Conservation (phyloP, 305 asterid genomes). For the Petunia hybrid region DNA sequence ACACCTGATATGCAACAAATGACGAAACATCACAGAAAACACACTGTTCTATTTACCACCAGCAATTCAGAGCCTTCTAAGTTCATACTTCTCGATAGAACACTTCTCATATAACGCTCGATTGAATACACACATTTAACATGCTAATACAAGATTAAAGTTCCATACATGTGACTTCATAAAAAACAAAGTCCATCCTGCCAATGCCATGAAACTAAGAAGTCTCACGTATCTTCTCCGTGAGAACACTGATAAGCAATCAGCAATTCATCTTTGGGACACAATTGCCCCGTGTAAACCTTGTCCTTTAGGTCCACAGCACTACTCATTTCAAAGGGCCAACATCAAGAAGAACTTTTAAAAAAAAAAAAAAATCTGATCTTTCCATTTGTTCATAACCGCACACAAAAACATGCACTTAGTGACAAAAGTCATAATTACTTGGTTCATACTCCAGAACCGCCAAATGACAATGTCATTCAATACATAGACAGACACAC, state of each 20-base stretch:
- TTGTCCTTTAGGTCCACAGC: not conserved
- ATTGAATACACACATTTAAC: not conserved
- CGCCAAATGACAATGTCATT: not conserved
- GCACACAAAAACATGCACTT: not conserved
- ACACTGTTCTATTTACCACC: not conserved
- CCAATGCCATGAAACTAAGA: not conserved
- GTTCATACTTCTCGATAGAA: no score
- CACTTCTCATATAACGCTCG: not conserved
- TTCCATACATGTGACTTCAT: not conserved
- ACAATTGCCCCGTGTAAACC: not conserved
- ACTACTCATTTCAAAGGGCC: not conserved
- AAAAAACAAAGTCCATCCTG: not conserved
- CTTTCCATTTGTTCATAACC: not conserved
- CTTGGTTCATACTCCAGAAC: not conserved
- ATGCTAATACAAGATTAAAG: not conserved
- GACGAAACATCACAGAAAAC: not conserved
- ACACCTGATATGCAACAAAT: not conserved
- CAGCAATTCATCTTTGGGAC: not conserved
- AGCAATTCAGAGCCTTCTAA: not conserved
- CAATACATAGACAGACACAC: not conserved
- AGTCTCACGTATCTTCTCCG: not conserved
- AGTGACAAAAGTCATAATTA: not conserved
- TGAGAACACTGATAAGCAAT: not conserved
- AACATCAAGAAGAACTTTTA: not conserved
- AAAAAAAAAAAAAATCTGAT: not conserved